A percentile compares a stretch with the other conserved stretches of the same genome.
These are phyloP conservation scores for Aspergillus ochraceus DNA, from an alignment of 2,329 filamentous ascomycete species.

Conservation along the genomic window DNA sequence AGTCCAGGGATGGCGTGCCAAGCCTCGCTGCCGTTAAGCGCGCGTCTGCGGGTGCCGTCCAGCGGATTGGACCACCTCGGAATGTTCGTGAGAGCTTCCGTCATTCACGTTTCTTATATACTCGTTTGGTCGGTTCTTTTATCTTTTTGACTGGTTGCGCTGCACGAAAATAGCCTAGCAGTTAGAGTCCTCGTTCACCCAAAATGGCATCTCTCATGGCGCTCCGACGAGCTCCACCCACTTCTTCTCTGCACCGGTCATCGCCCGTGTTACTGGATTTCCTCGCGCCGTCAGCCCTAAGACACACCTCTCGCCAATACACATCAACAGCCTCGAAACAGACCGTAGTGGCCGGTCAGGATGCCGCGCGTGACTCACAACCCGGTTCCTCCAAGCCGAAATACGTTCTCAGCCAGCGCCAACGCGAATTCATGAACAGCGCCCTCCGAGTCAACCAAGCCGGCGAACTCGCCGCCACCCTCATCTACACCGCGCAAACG, in stretches of 20 bases:
- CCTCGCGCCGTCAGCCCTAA: conserved; percentile 33
- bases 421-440: conserved; percentile 72
- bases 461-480: conserved; percentile 91
- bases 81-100: conserved; percentile 3
- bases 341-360: conserved; percentile 11
- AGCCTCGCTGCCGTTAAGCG: conserved; percentile 28
- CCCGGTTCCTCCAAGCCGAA: conserved; percentile 30
- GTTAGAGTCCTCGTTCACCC: background rate
- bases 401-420: conserved; percentile 65
- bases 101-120: background rate
- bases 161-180: background rate
- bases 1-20: conserved; percentile 25
- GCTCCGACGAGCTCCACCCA: conserved; percentile 22
- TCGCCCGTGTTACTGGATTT: conserved; percentile 37
- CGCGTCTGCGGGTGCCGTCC: conserved; percentile 25
- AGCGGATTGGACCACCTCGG: conserved; percentile 14
- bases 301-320: conserved; percentile 24
- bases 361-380: conserved; percentile 22
- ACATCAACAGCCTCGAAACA: conserved; percentile 30
- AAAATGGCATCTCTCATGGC: conserved; percentile 27
- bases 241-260: conserved; percentile 13
- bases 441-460: conserved; percentile 95
- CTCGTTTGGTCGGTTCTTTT: background rate
- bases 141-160: background rate
- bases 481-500: conserved; percentile 90